Base-by-base conservation (phyloP, 306 rosid species). In the Abrus pulchellus region DNA sequence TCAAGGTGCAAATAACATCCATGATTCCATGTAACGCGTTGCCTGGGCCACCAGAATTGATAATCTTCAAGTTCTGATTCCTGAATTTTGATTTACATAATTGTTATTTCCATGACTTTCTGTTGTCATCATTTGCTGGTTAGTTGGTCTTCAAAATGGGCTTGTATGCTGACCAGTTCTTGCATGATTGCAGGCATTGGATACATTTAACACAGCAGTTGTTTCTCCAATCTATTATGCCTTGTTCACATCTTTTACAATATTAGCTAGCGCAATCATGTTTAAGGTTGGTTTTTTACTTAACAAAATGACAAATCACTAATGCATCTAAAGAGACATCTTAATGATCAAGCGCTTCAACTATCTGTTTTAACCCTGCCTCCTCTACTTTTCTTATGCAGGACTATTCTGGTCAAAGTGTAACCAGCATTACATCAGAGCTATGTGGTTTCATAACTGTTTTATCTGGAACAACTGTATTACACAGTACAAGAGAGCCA, bases 391-490 rank as follows among this genome's bases (percentile, higher is more conserved):
- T 36, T 72, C 56, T 76, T 73, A 45, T 86, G 7, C 80, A 94
- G 99, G 99, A 94, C 79, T 94, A 90, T 83, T 86, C 89, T 63
- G 99, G 97, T 86, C 99, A 94, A 87, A 94, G 94, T 83, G 85
- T 83, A 29, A 91, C 92, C 87, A 94, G 89, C 75, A 93, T 94
- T 66, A 92, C 78, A 28, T 94, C 99, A 6, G 99, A 88, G 85
- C 87, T 94, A 49, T 94, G 97, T 76, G 99, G 99, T 48, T 90
- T 94, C 80, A 77, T 93, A 78, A 94, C 97, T 45, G 90, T 94
- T 40, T 89, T 94, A 81, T 93, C 99, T 27, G 99, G 99, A 71
- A 94, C 99, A 68, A 61, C 85, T 57, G 82, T 94, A 68, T 88
- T 94, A 85, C 99, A 94, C 55, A 77, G 92, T 70, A 94, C 95